Base-by-base conservation (phyloP, 2,329 filamentous ascomycete genomes). In the Fusarium camptoceras region DNA sequence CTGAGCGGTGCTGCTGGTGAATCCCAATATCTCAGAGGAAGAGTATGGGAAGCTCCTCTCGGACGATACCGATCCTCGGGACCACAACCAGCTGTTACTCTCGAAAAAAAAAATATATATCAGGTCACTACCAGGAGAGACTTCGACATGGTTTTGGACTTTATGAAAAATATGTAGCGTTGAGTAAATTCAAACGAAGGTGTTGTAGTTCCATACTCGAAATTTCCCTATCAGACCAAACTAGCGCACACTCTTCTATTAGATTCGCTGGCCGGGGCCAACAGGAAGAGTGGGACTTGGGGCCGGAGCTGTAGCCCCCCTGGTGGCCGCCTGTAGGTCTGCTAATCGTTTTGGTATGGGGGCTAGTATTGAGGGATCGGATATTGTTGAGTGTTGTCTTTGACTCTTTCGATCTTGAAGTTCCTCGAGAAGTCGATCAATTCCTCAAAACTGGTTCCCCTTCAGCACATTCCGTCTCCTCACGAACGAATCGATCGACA, bases 401-500 rank as follows among this genome's bases (percentile, higher is more conserved):
- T 20, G n/a, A 11, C 31, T 28, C 22, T 41, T 27, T 41, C 24
- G 18, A 27, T 41, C 31, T 27, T 27, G 18, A n/a, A 18, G 25
- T 24, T 31, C 25, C 16, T 48, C 9, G 14, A 31, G 16, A 1
- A 9, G 12, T 37, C 27, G 27, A 18, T 70, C 30, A 75, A 31
- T 53, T 25, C 46, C 55, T 73, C n/a, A 69, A 55, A 18, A 61
- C 53, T 16, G 64, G 53, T 30, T 75, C 73, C 10, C 73, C 73
- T 43, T 75, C 72, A 48, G 73, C 64, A 55, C 73, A 75, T 27
- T 75, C 73, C 3, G 60, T 66, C 12, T 60, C 66, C 24, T 75
- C 68, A 22, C 57, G 66, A 42, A 74, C 70, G 48, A 57, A 75
- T 37, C 66, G 66, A 34, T 75, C 70, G 14, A 75, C 66, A 25